Evolutionary conservation across 2,329 filamentous ascomycete species (phyloP), one percentile per base, ranked within the genome.

Genomic region (Diaporthe eres): DNA sequence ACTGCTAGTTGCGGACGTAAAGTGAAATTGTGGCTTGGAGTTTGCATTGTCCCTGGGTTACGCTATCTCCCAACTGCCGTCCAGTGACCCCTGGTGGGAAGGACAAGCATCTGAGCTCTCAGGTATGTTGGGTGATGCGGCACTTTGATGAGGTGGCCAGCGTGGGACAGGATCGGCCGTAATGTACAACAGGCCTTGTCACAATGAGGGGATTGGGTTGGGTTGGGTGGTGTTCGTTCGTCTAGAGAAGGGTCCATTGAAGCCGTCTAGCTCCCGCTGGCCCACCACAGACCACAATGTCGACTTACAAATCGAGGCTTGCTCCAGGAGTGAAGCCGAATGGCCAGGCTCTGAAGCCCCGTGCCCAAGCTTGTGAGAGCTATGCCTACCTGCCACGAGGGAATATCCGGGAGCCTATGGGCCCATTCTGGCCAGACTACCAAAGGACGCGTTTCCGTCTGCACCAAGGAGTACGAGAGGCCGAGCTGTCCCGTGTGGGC

Each of bases 1-100:
- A 65, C 57, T 60, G 53, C 63, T 71, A 42, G 72, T 63, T 68
- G 37, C 75, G 75, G 67, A 72, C 75, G 75, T 75, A 75, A 75
- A 47, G 28, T 68, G n/a, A 53, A 51, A 71, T 22, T 68, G 68
- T 72, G 67, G 67, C 72, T 74, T 75, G 53, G 28, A 75, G 68
- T 72, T 31, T 71, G 60, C 72, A 68, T 63, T 49, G 53, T 47
- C 47, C 37, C 72, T 22, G 58, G 72, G 57, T 72, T 72, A 70
- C 53, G 72, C 67, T 72, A 57, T 39, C 51, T 70, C 51, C 39
- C 60, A 68, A 71, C 65, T 76, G 72, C 72, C 67, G 68, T 57
- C 47, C n/a, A 61, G 53, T 63, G 44, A 63, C 57, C 55, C 57
- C 28, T 55, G 60, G 22, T 34, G n/a, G 53, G 61, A 60, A 34